Base-by-base conservation (phyloP, 2,329 filamentous ascomycete genomes). In the Paraconiothyrium brasiliense region DNA sequence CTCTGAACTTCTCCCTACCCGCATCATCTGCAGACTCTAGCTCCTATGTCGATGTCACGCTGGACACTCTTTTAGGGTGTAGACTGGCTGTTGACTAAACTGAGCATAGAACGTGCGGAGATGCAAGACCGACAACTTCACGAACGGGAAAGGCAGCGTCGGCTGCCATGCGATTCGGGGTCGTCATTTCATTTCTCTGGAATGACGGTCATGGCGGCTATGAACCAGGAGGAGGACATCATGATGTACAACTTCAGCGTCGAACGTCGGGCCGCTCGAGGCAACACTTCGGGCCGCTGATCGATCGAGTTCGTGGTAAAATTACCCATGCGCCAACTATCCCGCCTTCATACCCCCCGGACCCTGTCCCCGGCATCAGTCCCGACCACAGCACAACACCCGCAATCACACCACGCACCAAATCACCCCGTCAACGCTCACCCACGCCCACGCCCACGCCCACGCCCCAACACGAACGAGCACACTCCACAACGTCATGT, bases 401-500 rank as follows among this genome's bases (percentile, higher is more conserved):
- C 37, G 37, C 14, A 41, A 16, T 16, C 39, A n/a, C 14, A 41
- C 16, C 35, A 49, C 49, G 43, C 52, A 50, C 59, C 60, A n/a
- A 58, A 52, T 35, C 27, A 54, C 22, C 50, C 35, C 51, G 27
- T 30, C 27, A 4, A 30, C 6, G 22, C 35, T 3, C 54, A 56
- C 35, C 35, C 54, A 24, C 41, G 37, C 34, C 55, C 54, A 41
- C 41, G 37, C 34, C 55, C 54, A 41, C 43, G 20, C 43, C 54
- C 54, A 48, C 50, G 50, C 54, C 54, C 41, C 8, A 50, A 50
- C 55, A 50, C 55, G 55, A 49, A 59, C 49, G 41, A 54, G 50
- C 58, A 63, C 60, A 32, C 67, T 69, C 67, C 67, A 64, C 63
- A 62, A 62, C 59, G 61, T 69, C 67, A 63, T 69, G 67, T 69